Evolutionary conservation across 2,329 filamentous ascomycete genomes (phyloP).

Genomic region (Penicillium sclerotigenum): DNA sequence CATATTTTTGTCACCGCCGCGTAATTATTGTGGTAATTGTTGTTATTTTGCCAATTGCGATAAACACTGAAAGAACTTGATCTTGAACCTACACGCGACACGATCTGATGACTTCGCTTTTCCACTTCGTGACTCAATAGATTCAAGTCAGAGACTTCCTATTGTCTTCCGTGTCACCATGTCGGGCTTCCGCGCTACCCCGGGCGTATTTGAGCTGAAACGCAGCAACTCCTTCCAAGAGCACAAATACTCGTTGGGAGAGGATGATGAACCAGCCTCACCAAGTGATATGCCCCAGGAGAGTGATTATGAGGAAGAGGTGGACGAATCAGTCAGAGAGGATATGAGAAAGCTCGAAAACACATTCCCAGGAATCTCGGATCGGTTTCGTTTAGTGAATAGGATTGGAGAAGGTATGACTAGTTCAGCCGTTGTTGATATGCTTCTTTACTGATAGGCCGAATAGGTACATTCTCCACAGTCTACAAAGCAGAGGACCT

Average conservation of each 20-base stretch:
- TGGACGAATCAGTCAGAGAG: conserved; percentile 60
- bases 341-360: conserved; percentile 85
- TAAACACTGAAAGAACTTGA: neutral
- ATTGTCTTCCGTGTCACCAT: conserved; percentile 14
- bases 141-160: neutral
- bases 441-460: neutral
- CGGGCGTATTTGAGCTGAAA: conserved; percentile 27
- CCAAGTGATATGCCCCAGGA: conserved; percentile 18
- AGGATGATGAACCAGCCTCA: conserved; percentile 11
- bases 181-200: conserved; percentile 26
- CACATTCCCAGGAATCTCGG: conserved; percentile 77
- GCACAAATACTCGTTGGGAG: conserved; percentile 18
- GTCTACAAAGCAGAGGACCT: conserved; percentile 98
- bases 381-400: conserved; percentile 86
- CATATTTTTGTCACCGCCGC: conserved; percentile 1
- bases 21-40: neutral
- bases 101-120: neutral
- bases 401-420: conserved; percentile 88
- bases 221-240: conserved; percentile 18
- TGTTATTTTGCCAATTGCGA: conserved; percentile 4
- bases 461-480: conserved; percentile 87
- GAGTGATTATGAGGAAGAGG: conserved; percentile 36
- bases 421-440: neutral
- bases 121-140: neutral
- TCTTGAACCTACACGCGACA: neutral